phyloP scores from a whole-genome alignment of 2,329 filamentous ascomycete genomes.

The Ophiocordyceps camponoti-rufipedis region DNA sequence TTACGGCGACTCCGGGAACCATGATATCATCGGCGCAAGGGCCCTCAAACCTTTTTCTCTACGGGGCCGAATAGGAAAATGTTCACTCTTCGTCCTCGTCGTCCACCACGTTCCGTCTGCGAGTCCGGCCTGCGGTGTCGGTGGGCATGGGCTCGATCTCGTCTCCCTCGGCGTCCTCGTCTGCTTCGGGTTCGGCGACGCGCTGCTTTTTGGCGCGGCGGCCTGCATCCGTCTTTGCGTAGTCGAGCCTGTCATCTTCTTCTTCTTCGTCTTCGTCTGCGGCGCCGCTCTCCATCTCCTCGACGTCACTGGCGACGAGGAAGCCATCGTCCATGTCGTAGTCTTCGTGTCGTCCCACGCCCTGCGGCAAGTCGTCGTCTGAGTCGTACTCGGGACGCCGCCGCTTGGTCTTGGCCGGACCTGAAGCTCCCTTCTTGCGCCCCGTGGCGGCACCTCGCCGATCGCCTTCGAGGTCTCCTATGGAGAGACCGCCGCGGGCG shows the following conservation, averaged over 20 bases:
- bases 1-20: no score
- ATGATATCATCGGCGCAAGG: no score
- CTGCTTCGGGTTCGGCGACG: conserved; percentile 27
- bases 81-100: conserved; percentile 39
- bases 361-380: conserved; percentile 51
- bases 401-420: conserved; percentile 31
- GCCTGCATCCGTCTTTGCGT: conserved; percentile 31
- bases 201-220: conserved; percentile 30
- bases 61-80: neutral
- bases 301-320: conserved; percentile 57
- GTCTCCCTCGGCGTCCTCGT: conserved; percentile 34
- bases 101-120: conserved; percentile 38
- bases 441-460: conserved; percentile 32
- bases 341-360: conserved; percentile 46
- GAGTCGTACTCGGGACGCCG: conserved; percentile 53
- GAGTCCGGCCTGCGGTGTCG: conserved; percentile 20
- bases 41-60: no score
- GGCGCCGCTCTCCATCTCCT: conserved; percentile 40
- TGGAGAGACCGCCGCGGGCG: conserved; percentile 40
- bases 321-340: conserved; percentile 71
- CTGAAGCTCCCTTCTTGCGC: conserved; percentile 34
- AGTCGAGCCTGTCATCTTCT: conserved; percentile 20
- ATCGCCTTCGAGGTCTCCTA: conserved; percentile 56
- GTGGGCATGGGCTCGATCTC: conserved; percentile 23
- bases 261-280: conserved; percentile 50